Evolutionary conservation across 345 rosid species (phyloP), one percentile per base, ranked within the genome.

Genomic region (Zanthoxylum bungeanum): DNA sequence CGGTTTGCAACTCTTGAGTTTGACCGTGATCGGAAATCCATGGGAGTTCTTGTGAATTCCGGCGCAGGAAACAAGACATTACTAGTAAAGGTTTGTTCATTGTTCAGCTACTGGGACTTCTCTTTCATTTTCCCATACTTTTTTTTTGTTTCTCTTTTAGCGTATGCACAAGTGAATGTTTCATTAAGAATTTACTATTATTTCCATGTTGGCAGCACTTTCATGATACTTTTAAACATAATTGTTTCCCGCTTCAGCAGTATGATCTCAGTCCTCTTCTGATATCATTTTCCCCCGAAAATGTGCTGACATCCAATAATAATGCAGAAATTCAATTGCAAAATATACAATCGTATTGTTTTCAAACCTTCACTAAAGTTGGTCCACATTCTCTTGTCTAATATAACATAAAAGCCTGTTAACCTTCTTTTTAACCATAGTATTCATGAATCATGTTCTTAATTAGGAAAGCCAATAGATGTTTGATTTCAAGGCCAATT

Each of bases 1-100:
- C 86, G 98, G 67, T 84, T 91, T 85, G 99, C 97, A 52, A 92
- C 99, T 68, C 92, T 95, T 66, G 99, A 95, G 82, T 95, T 95
- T 31, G 98, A 91, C 67, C 97, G 85, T 8, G 97, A 87, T 70
- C 70, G 99, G 53, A 95, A 95, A 77, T 95, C 99, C 56, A 95
- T 95, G 99, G 99, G 99, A 72, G 97, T 92, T 62, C 91, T 95
- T 79, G 96, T 89, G 64, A 85, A 88, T 77, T 92, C 98, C 50
- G 80, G 84, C 84, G 76, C 94, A 36, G 85, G 90, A 73, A 82
- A 73, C 60, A 92, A 90, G 66, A 64, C 84, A n/a, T 75, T 95
- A 75, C 87, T 95, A 64, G 98, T 92, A 74, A 95, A 95, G 98
- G 99, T 90, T 61, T 37, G 27, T 56, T 60, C 28, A 2, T 21